Base-by-base conservation (phyloP, 2,329 filamentous ascomycete genomes). In the Pestalotiopsis sp. region DNA sequence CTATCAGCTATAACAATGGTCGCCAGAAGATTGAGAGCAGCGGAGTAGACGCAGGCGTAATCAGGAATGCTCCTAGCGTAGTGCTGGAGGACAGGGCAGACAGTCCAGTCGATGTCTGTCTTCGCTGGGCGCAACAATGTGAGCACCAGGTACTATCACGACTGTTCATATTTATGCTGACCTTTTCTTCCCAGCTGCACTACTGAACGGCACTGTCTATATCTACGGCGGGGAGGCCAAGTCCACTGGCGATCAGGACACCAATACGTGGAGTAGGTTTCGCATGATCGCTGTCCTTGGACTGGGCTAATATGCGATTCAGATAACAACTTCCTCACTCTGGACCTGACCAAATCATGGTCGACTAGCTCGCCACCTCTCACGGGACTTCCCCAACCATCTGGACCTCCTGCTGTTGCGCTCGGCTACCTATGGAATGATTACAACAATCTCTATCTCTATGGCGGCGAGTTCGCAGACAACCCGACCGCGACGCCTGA, bases 401-500 rank as follows among this genome's bases (percentile, higher is more conserved):
- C 87, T 11, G 92, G 92, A 0, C 92, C 92, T 1, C 92, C 92
- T 1, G 85, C 90, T 4, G 87, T 95, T 13, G 87, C 92, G 0
- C 86, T 92, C 59, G 92, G 92, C n/a, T 91, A 91, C 72, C 84
- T 95, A 1, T 95, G 92, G 92, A 89, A 91, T 74, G 92, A 92
- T 61, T 89, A 89, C 75, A 84, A 90, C 67, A 89, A 88, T 13
- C 82, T 95, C 0, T 94, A 87, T 75, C 84, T 94, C 4, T 95
- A 94, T 72, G 92, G 92, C 20, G 92, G 92, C 20, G 85, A 93
- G 72, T 94, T 91, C 74, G 90, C 91, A 0, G 91, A 93, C 72
- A 85, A 83, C 14, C 90, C 91, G 0, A 80, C 82, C 6, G 82
- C 79, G 5, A 80, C 86, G 0, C 92, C 92, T 0, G 82, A 83